Percentiles rank a stretch among this genome's conserved stretches.
Conservation (phyloP, 2,329 filamentous ascomycete species). For the Tolypocladium paradoxum region DNA sequence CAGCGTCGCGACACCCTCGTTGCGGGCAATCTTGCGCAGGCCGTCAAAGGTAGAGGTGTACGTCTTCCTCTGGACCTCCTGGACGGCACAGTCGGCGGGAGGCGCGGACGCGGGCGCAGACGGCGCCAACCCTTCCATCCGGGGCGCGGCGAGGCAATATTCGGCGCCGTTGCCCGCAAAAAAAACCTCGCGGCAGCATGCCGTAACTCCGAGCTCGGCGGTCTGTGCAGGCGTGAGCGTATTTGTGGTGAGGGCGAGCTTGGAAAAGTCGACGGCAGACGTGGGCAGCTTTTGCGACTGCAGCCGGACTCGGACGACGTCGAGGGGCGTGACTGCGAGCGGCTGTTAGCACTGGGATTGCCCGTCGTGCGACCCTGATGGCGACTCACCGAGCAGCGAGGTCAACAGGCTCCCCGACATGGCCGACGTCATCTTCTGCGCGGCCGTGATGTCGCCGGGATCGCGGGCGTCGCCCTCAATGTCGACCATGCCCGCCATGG, state of each 20-base stretch:
- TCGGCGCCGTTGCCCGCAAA: slow-evolving; percentile 82
- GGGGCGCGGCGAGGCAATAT: slow-evolving; percentile 64
- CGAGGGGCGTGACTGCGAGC: slow-evolving; percentile 73
- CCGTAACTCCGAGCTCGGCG: slow-evolving; percentile 76
- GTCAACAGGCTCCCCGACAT: slow-evolving; percentile 85
- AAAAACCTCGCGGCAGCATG: slow-evolving; percentile 95
- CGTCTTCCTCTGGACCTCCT: slow-evolving; percentile 71
- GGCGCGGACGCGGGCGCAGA: slow-evolving; percentile 33
- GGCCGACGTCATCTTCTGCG: slow-evolving; percentile 91
- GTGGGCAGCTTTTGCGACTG: slow-evolving; percentile 62
- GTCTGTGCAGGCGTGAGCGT: slow-evolving; percentile 61
- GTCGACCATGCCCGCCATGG: slow-evolving; percentile 17
- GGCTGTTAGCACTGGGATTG: neutral
- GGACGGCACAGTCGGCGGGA: slow-evolving; percentile 66
- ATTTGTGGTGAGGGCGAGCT: slow-evolving; percentile 43
- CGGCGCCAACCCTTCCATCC: slow-evolving; percentile 33
- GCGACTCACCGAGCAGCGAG: slow-evolving; percentile 65
- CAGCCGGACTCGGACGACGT: slow-evolving; percentile 89
- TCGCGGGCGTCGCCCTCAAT: slow-evolving; percentile 10
- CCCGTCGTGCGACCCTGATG: neutral
- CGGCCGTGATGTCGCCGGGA: slow-evolving; percentile 59
- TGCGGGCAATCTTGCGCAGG: slow-evolving; percentile 83
- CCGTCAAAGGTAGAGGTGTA: slow-evolving; percentile 91
- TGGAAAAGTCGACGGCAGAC: slow-evolving; percentile 42
- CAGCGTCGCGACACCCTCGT: slow-evolving; percentile 76